Percentiles rank a stretch among this genome's conserved stretches.
Conservation (phyloP, 129 eudicot genomes). For the Chrysanthemum lavandulifolium region DNA sequence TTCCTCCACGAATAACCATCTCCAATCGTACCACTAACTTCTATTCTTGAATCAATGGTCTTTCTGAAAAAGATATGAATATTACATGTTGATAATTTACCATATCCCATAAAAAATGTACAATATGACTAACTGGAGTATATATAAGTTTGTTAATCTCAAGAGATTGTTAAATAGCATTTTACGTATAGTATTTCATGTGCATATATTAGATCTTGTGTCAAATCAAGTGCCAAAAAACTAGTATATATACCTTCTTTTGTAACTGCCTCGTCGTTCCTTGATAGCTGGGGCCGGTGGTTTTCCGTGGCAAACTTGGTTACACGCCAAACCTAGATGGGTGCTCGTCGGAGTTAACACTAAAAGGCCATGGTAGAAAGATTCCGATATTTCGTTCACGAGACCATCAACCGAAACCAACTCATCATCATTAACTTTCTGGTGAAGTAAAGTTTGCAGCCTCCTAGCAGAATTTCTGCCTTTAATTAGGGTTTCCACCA, state of each 20-base stretch:
- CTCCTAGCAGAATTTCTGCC: conserved; percentile 33
- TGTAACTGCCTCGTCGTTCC: conserved; percentile 51
- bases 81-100: neutral
- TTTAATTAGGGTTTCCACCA: conserved; percentile 29
- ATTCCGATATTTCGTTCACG: conserved; percentile 26
- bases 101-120: neutral
- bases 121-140: neutral
- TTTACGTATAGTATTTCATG: neutral
- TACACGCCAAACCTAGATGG: conserved; percentile 15
- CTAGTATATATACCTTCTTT: conserved; percentile 32
- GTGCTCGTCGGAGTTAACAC: conserved; percentile 24
- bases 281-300: conserved; percentile 2
- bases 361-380: conserved; percentile 36
- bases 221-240: neutral
- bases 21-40: conserved; percentile 18
- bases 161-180: neutral
- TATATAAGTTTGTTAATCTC: neutral
- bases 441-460: conserved; percentile 29
- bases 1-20: conserved; percentile 63
- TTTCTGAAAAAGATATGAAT: conserved; percentile 28
- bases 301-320: neutral
- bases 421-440: conserved; percentile 14
- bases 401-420: conserved; percentile 32
- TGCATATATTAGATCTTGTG: neutral
- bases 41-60: conserved; percentile 22